Base-by-base conservation (phyloP, 164 flowering plant species). In the Vitis labrusca region DNA sequence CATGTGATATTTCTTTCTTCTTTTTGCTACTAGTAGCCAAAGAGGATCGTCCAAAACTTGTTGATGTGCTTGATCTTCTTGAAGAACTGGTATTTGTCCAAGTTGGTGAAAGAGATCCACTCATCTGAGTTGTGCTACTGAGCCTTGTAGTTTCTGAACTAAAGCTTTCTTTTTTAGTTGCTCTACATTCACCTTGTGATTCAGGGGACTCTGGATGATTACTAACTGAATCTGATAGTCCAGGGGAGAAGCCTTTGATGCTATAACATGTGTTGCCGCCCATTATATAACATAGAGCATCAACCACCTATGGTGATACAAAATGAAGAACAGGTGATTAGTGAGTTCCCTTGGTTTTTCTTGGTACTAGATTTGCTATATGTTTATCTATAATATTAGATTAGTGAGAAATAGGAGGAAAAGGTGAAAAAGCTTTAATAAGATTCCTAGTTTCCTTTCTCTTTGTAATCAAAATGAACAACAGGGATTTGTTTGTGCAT, bases 211-310 rank as follows among this genome's bases (percentile, higher is more conserved):
- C 66, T 19, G 53, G 7, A 44, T 48, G 10, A 59, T 73, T 72
- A 37, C 66, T 19, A 15, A 9, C 17, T 30, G 73, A 65, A 52
- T 73, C 71, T 13, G 80, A 70, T 19, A 19, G 12, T 63, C 73
- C 73, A 9, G 81, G 78, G 5, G 73, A 78, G 58, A 62, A 61
- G 56, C 59, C 66, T 47, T 53, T 30, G 8, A 78, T 70, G n/a
- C 53, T 3, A 50, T 78, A 53, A 9, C 5, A 44, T 10, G 65
- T n/a, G 47, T 62, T 16, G 0, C 67, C 55, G 8, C 74, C 71
- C 50, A 68, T 68, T 51, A 78, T 57, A 44, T 23, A n/a, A 14
- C 29, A 15, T 6, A 78, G 65, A 29, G 70, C 75, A 59, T 44
- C 3, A 8, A 74, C 73, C 23, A 74, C 81, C 81, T 78, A 72